Base-by-base conservation (phyloP, 83 land plant genomes). In the Picea engelmannii region DNA sequence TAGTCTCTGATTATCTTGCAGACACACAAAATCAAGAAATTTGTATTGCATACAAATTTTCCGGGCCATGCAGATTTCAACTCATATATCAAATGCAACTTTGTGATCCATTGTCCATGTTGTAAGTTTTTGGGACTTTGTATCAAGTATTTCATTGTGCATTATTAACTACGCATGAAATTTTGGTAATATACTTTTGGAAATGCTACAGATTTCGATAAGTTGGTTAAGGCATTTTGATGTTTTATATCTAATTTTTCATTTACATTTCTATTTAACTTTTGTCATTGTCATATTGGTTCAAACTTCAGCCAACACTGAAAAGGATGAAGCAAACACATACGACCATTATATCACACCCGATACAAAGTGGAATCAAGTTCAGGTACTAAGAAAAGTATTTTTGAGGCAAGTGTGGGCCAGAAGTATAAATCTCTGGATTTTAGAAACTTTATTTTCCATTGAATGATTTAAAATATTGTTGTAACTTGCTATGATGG, bases 1-100 rank as follows among this genome's bases (percentile, higher is more conserved):
- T 66, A 49, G 78, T 65, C 2, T 13, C 76, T 52, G 74, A 82
- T 60, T 76, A 77, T 69, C 66, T 62, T 83, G 85, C 90, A 96
- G 99, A 93, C 92, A 20, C 98, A 96, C 71, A 88, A 89, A 84
- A 90, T 96, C 81, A 96, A 93, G 86, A 96, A 96, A 86, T 96
- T 96, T 88, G 95, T 96, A 25, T 81, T 96, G 79, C 99, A 96
- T 47, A 95, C 99, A 44, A 96, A 96, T 76, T 93, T 90, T 74
- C 99, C 99, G 38, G 99, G 98, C 66, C 99, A 96, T 83, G 88
- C 98, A 70, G 98, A 96, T 85, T 96, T 96, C 85, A 96, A 96
- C 79, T 93, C 95, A 17, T 96, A 96, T 80, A 92, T 95, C 20
- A 96, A 95, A 82, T 96, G 99, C 95, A 96, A 96, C 80, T 96